A percentile compares a stretch with the other conserved stretches of the same genome.
Evolutionary conservation across 2,329 filamentous ascomycete genomes (phyloP).

Genomic region (Eutypa lata): DNA sequence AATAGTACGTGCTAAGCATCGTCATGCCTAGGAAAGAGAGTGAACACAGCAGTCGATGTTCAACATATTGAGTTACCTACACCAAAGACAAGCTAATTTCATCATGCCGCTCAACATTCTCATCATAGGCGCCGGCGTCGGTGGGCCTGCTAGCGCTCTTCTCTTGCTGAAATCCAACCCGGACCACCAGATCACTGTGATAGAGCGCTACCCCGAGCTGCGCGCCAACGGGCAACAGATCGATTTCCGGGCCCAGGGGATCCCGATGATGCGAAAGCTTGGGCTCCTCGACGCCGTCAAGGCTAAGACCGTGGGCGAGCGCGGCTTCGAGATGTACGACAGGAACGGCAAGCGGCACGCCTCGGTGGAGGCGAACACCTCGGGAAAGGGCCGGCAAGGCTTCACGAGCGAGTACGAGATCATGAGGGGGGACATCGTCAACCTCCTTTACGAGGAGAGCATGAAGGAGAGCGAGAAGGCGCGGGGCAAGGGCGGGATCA

Average conservation of each 20-base stretch:
- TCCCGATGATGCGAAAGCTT: conserved; percentile 36
- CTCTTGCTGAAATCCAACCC: conserved; percentile 36
- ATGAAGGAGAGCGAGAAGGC: conserved; percentile 18
- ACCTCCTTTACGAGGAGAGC: conserved; percentile 44
- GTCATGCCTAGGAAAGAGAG: background rate
- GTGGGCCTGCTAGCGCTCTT: conserved; percentile 40
- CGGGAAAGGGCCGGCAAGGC: conserved; percentile 39
- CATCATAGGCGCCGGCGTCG: conserved; percentile 45
- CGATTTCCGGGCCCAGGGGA: conserved; percentile 41
- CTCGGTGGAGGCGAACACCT: conserved; percentile 36
- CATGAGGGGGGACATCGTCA: conserved; percentile 54
- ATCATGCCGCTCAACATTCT: conserved; percentile 39
- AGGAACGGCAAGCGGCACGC: conserved; percentile 33
- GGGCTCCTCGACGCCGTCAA: conserved; percentile 36
- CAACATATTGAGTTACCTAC: background rate
- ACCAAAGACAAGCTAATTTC: background rate
- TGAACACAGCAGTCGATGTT: background rate
- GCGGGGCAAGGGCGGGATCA: conserved; percentile 20
- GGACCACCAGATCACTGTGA: conserved; percentile 36
- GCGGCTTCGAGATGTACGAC: conserved; percentile 46
- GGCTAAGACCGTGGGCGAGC: conserved; percentile 39
- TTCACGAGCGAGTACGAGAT: conserved; percentile 58
- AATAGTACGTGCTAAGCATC: too few relatives aligned
- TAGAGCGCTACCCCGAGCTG: conserved; percentile 37
- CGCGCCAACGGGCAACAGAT: conserved; percentile 42